Evolutionary conservation across 1,139 yeast species (phyloP).

Genomic region (Martiniozyma asiatica): DNA sequence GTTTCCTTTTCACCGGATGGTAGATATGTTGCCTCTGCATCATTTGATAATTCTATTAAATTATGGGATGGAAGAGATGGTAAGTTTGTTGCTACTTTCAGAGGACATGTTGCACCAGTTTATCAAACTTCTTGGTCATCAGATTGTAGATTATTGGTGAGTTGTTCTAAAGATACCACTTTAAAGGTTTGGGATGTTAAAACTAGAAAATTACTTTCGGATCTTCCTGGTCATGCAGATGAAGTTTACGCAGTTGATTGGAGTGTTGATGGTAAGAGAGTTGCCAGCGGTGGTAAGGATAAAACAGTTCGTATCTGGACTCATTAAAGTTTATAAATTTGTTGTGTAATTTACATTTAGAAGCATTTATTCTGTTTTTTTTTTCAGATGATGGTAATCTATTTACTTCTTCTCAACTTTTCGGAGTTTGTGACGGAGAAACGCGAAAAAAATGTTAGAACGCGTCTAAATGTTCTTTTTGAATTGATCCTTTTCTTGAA

Average conservation of each 20-base stretch:
- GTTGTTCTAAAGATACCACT: constrained; percentile 94
- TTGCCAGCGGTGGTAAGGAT: constrained; percentile 95
- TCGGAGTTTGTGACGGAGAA: too few relatives aligned
- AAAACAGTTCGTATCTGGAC: constrained; percentile 90
- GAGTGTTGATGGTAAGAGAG: constrained; percentile 90
- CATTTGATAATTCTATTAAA: constrained; percentile 90
- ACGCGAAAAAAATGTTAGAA: too few relatives aligned
- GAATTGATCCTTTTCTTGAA: too few relatives aligned
- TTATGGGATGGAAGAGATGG: constrained; percentile 96
- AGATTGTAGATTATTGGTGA: constrained; percentile 79
- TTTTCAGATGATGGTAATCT: too few relatives aligned
- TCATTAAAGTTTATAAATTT: constrained; percentile 41
- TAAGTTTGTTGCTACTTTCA: constrained; percentile 72
- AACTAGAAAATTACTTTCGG: constrained; percentile 72
- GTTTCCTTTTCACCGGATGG: constrained; percentile 97
- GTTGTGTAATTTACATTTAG: too few relatives aligned
- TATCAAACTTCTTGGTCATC: constrained; percentile 99
- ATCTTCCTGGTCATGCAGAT: constrained; percentile 90
- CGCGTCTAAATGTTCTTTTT: too few relatives aligned
- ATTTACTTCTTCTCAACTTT: too few relatives aligned
- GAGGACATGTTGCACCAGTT: constrained; percentile 97
- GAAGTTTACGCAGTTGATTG: constrained; percentile 97
- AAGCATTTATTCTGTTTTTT: too few relatives aligned
- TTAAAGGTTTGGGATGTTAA: constrained; percentile 94
- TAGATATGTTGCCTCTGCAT: constrained; percentile 77